Conservation (phyloP, 768 basidiomycete species). For the Scleroderma bovista region DNA sequence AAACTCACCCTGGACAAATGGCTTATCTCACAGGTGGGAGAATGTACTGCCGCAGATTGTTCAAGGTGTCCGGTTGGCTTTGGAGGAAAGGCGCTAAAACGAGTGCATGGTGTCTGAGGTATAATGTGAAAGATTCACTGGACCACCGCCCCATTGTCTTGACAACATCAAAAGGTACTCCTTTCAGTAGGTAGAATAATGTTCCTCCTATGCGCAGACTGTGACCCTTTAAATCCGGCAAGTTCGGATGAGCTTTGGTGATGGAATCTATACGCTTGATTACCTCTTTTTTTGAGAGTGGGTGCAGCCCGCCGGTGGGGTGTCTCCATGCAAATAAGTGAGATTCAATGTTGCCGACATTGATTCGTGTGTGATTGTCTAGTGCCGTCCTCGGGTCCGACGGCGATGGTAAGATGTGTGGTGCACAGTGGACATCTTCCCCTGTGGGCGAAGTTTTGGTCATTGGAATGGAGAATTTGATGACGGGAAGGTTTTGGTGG, state of each 20-base stretch:
- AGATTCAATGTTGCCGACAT: conserved; percentile 1
- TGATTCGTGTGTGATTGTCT: conserved; percentile 26
- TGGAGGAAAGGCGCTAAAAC: too few relatives aligned
- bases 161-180: conserved; percentile 27
- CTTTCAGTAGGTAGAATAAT: conserved; percentile 21
- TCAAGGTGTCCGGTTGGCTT: too few relatives aligned
- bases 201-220: conserved; percentile 23
- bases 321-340: conserved; percentile 30
- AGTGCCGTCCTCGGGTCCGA: conserved; percentile 23
- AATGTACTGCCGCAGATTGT: too few relatives aligned
- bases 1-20: too few relatives aligned
- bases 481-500: conserved; percentile 1
- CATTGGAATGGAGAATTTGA: conserved; percentile 7
- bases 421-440: neutral
- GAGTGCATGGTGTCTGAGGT: conserved; percentile 23
- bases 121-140: conserved; percentile 24
- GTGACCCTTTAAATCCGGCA: neutral
- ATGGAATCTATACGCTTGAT: conserved; percentile 13
- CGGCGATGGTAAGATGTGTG: neutral
- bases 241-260: neutral
- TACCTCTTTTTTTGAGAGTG: conserved; percentile 27
- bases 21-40: too few relatives aligned
- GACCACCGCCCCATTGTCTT: conserved; percentile 29
- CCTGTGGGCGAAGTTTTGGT: conserved; percentile 23
- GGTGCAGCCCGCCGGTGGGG: conserved; percentile 1